Base-by-base conservation (phyloP, 768 basidiomycete species). In the Austroboletus festivus region DNA sequence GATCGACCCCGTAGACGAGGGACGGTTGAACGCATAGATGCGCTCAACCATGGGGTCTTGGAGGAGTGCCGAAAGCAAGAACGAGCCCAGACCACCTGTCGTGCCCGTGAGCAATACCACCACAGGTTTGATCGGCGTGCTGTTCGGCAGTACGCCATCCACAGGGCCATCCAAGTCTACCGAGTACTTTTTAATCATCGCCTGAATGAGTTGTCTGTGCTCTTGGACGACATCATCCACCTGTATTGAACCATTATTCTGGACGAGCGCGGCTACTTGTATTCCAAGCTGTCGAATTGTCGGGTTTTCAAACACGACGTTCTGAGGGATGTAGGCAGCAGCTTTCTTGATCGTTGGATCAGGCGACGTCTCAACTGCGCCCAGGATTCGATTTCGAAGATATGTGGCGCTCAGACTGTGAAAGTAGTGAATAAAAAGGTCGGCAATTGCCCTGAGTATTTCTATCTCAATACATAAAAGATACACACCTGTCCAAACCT, bases 81-180 rank as follows among this genome's bases (percentile, higher is more conserved):
- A 68, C 3, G 70, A 68, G 2, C 76, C 76, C 1, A 77, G 59
- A 4, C 67, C 68, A 1, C 75, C 76, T 2, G 75, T 76, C 3
- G 71, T 68, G 12, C 76, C 75, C 5, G 76, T 76, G 9, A 76
- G 42, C 3, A 58, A 44, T 1, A 49, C 50, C 1, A 41, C 48
- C 15, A 20, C 57, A 11, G 45, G 39, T 16, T 57, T 51, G 16
- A 39, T 31, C 12, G 15, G 15, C 15, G 42, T 40, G 28, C 26
- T 47, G 20, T 33, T 54, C 3, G 40, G 49, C n/a, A 54, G 31
- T n/a, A 56, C 22, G 12, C 51, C 54, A 20, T 57, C 51, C 1
- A 23, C 24, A 10, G 53, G 50, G 16, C 48, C 42, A 28, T 52
- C 30, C 44, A 68, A 40, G 46, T 52, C 46, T 1, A 1, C 5